Conservation (phyloP, 805 yeast genomes). For the Teunomyces stri region DNA sequence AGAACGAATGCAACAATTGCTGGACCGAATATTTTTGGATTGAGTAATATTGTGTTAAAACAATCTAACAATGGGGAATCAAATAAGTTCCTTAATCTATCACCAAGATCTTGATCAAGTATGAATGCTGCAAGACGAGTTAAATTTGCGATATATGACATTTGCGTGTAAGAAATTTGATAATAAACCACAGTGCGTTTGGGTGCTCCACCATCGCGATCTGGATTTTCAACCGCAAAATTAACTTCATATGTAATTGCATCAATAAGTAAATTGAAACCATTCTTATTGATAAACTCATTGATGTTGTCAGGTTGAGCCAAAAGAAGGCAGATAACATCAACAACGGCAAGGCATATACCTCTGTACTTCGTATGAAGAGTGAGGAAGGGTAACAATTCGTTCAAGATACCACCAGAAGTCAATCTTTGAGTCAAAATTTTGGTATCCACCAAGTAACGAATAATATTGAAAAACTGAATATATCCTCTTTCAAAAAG, state of each 20-base stretch:
- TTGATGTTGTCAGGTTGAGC: slow-evolving; percentile 50
- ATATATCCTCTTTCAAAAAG: slow-evolving; percentile 44
- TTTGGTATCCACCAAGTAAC: slow-evolving; percentile 57
- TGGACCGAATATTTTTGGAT: slow-evolving; percentile 66
- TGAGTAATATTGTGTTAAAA: slow-evolving; percentile 54
- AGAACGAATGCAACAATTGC: slow-evolving; percentile 58
- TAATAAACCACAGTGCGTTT: slow-evolving; percentile 45
- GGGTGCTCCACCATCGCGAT: slow-evolving; percentile 57
- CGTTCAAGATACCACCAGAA: slow-evolving; percentile 72
- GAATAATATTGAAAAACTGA: slow-evolving; percentile 58
- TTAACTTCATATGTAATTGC: slow-evolving; percentile 63
- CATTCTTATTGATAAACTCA: slow-evolving; percentile 64
- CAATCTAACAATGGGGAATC: slow-evolving; percentile 76
- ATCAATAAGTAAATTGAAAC: slow-evolving; percentile 60
- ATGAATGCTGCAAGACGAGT: slow-evolving; percentile 63
- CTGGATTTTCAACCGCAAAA: slow-evolving; percentile 59
- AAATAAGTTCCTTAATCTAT: slow-evolving; percentile 76
- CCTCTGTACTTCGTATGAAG: slow-evolving; percentile 50
- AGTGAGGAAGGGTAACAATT: slow-evolving; percentile 60
- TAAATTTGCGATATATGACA: slow-evolving; percentile 46
- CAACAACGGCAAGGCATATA: slow-evolving; percentile 55
- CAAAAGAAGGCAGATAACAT: slow-evolving; percentile 49
- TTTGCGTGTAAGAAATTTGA: slow-evolving; percentile 57
- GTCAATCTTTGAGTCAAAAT: slow-evolving; percentile 55
- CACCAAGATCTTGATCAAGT: slow-evolving; percentile 75